Evolutionary conservation across 208 protist species (phyloP), one percentile per base, ranked within the genome.

Genomic region (Leishmania aethiopica): DNA sequence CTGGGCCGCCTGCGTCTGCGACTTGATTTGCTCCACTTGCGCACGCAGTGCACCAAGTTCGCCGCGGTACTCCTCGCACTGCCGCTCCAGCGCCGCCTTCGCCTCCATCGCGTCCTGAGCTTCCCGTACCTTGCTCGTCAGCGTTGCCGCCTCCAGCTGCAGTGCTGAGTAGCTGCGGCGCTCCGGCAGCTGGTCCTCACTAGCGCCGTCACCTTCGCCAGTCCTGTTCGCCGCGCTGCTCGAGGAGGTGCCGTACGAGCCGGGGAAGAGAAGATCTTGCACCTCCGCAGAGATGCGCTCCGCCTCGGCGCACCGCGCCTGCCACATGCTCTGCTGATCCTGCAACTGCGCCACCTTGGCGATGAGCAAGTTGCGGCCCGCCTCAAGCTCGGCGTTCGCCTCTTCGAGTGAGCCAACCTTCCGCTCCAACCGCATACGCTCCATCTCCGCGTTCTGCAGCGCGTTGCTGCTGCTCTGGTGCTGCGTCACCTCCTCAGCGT

Each of bases 1-100:
- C 25, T 51, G n/a, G 35, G 83, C 69, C n/a, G 86, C 86, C 22
- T 66, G 60, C 42, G 78, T 74, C 19, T 85, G 67, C 19, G 79
- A 69, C 45, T 55, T 72, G 42, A 85, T 67, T 32, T 84, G 79
- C 57, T 89, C 87, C 47, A 89, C 66, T 77, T 92, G 83, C 45
- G 89, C 90, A 37, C 85, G 83, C 47, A 94, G 78, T 1, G 80
- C 79, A 32, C 87, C 93, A 42, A 96, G 57, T 77, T 93, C 86
- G 32, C 84, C 78, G 42, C 84, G 88, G 83, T 90, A 91, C n/a
- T 77, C 75, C n/a, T 84, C 84, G n/a, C 90, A 86, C 78, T 92
- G 87, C 60, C 81, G 78, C 51, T 74, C 78, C 22, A 94, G 75
- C 35, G 62, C 57, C 53, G 80, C 70, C 47, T 77, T 80, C 1